Base-by-base conservation (phyloP, 805 yeast genomes). In the Candida jianshihensis region DNA sequence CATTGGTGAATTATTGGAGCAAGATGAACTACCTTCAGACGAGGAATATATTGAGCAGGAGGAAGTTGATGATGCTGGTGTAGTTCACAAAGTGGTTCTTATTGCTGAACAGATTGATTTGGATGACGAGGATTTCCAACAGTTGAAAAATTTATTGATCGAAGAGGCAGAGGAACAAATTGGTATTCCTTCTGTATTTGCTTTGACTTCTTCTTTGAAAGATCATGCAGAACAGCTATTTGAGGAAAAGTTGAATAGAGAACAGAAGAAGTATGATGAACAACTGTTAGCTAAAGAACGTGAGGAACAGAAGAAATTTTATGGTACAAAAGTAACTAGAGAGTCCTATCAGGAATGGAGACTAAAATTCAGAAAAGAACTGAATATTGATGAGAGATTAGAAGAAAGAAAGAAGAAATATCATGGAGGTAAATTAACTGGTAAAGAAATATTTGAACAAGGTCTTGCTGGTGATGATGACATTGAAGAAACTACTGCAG, bases 111-210 rank as follows among this genome's bases (percentile, higher is more conserved):
- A 63, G 3, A 66, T 81, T n/a, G 72, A 69, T 19, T 72, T 85
- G 42, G 72, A 67, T 3, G 53, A 56, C 21, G 61, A 58, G 0
- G 88, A 80, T 47, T 52, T 70, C 44, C 52, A 52, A 12, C 43
- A 45, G 12, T 62, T 74, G 42, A 57, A 57, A 37, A 59, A 48
- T 37, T 64, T 61, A 52, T 59, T 72, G 44, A 61, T 56, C 36
- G 73, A 67, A 33, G 83, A 77, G 45, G 92, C 92, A 3, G 80
- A 78, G 40, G 77, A 82, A 53, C 81, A 85, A 51, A 41, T 89
- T 1, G 98, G 98, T 1, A 81, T 90, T 71, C 95, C 96, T n/a
- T 79, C 88, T 46, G 71, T 90, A 6, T 92, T 89, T 60, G 75
- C 96, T 1, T 57, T 90, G 31, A 73, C 84, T 0, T 76, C 94